Evolutionary conservation across 768 basidiomycete genomes (phyloP), one percentile per base, ranked within the genome.

Genomic region (Tricholoma flavovirens): DNA sequence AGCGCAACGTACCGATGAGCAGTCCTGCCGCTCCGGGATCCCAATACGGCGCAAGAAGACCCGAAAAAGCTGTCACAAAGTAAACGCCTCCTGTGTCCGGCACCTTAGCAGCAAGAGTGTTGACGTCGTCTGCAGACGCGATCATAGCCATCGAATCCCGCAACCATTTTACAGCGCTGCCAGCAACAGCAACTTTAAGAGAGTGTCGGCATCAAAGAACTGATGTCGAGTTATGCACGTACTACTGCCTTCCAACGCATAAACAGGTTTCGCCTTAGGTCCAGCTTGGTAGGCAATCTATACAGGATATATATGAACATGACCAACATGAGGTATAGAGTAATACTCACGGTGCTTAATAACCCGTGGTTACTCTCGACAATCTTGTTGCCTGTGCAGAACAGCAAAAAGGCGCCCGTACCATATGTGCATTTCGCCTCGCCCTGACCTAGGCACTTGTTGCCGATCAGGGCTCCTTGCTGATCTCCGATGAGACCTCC

Each of bases 381-480:
- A 38, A 93, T 86, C 24, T 96, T 87, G 19, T 74, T 75, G 2
- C 96, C 97, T 1, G 97, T 98, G 73, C 90, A 91, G 79, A 97
- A 98, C 26, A 99, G 75, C 61, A 98, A 76, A 77, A 99, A 99
- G 35, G 93, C 93, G 29, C 97, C 96, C 1, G 96, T 98, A 22
- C 96, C 96, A 64, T 96, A 99, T 4, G 97, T 99, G 72, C 94
- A 97, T 73, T 99, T 99, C 2, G 95, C 96, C 69, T 98, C 90
- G 15, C 96, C 96, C 60, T 82, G 78, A n/a, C 67, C 76, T 53
- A 99, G 70, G 66, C 97, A 98, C 70, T 97, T 98, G 76, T 99
- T 98, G 0, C 96, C 97, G 51, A 98, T 84, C 21, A 99, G 75
- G 21, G 96, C 96, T 5, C 90, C 97, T 69, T 99, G 97, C 73